Conservation (phyloP, 352 stramenopile species). For the Phytopythium chamaehyphon region DNA sequence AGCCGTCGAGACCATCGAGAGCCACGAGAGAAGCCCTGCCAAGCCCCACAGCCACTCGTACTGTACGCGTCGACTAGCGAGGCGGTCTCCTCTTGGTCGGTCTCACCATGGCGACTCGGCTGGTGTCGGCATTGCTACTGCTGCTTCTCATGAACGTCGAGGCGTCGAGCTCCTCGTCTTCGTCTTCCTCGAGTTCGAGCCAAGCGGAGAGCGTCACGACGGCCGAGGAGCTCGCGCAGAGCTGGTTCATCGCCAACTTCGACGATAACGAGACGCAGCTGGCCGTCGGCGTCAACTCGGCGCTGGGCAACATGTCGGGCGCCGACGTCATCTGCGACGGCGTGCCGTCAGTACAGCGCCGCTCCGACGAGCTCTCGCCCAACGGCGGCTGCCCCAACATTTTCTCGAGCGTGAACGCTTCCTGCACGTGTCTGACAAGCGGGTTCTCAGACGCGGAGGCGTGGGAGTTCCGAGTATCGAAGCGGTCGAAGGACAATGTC, state of each 20-base stretch:
- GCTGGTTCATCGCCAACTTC: slow-evolving; percentile 29
- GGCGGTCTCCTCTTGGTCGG: no score
- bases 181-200: background rate
- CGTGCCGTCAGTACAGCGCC: slow-evolving; percentile 19
- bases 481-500: slow-evolving; percentile 9
- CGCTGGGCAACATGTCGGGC: slow-evolving; percentile 18
- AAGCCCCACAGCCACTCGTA: background rate
- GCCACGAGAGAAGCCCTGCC: background rate
- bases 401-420: slow-evolving; percentile 21
- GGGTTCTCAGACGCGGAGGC: slow-evolving; percentile 13
- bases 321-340: slow-evolving; percentile 18
- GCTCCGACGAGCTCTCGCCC: slow-evolving; percentile 8
- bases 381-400: slow-evolving; percentile 23
- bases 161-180: background rate
- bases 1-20: no score
- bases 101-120: no score
- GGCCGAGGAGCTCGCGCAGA: slow-evolving; percentile 14
- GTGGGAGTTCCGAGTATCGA: slow-evolving; percentile 22
- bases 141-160: background rate
- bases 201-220: slow-evolving; percentile 1
- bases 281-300: slow-evolving; percentile 21
- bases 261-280: slow-evolving; percentile 25
- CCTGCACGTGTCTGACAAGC: slow-evolving; percentile 20
- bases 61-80: background rate
- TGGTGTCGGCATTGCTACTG: background rate